phyloP scores from a whole-genome alignment of 2,329 filamentous ascomycete genomes.

The Aureobasidium sp. region DNA sequence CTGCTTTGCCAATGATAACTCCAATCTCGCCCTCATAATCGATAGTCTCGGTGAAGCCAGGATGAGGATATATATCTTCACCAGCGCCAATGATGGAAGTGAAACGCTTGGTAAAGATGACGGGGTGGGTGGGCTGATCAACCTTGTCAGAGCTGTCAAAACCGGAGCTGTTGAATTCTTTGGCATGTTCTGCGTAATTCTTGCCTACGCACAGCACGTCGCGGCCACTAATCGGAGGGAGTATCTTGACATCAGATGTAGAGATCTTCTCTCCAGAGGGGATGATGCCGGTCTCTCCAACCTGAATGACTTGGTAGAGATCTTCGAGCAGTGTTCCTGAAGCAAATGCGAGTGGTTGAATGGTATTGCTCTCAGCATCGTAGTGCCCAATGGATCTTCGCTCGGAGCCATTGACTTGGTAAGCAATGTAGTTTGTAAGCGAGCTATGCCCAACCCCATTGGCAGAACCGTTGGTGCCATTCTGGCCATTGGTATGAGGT shows the following conservation, averaged over 20 bases:
- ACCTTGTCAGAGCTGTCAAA: conserved; percentile 63
- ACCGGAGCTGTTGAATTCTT: conserved; percentile 62
- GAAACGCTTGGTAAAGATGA: conserved; percentile 62
- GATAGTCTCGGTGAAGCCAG: conserved; percentile 53
- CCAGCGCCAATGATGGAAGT: conserved; percentile 59
- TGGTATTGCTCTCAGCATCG: conserved; percentile 38
- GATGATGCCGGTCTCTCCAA: conserved; percentile 45
- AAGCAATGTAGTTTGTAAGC: conserved; percentile 47
- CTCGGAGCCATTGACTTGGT: conserved; percentile 24
- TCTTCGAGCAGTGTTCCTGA: conserved; percentile 53
- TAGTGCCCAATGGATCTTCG: conserved; percentile 47
- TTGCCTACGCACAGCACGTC: conserved; percentile 65
- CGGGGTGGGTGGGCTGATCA: conserved; percentile 58
- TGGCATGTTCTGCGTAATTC: conserved; percentile 64
- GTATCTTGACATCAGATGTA: conserved; percentile 43
- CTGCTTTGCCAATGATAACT: conserved; percentile 60
- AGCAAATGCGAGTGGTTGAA: conserved; percentile 50
- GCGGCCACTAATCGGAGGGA: conserved; percentile 53
- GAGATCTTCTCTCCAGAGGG: conserved; percentile 38
- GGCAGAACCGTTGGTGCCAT: background rate
- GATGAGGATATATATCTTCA: conserved; percentile 53
- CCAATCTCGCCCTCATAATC: conserved; percentile 67
- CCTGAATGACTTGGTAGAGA: conserved; percentile 60
- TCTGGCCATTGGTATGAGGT: background rate
- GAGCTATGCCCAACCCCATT: background rate